These are phyloP conservation scores for Xylaria sp. DNA, from an alignment of 2,329 filamentous ascomycete genomes.

Conservation along the genomic window DNA sequence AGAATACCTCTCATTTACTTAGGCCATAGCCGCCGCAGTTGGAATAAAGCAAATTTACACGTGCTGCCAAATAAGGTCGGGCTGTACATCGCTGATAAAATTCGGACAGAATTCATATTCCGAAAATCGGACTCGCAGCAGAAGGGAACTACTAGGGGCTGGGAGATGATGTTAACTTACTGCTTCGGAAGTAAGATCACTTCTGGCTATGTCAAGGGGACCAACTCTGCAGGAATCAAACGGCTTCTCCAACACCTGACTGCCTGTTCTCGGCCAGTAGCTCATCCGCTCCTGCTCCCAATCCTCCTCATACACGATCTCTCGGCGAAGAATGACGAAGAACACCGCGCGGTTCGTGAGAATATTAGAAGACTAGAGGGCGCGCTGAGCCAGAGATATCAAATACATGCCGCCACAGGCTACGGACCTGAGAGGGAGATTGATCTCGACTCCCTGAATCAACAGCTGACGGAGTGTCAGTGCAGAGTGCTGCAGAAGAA, in stretches of 20 bases:
- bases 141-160: constrained; percentile 49
- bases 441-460: constrained; percentile 49
- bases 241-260: constrained; percentile 45
- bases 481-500: constrained; percentile 51
- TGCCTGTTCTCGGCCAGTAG: constrained; percentile 43
- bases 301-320: constrained; percentile 47
- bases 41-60: too few relatives aligned
- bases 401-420: constrained; percentile 37
- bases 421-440: constrained; percentile 41
- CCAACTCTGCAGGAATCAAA: constrained; percentile 42
- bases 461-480: constrained; percentile 48
- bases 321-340: constrained; percentile 45
- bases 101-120: constrained; percentile 49
- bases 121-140: constrained; percentile 51
- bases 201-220: constrained; percentile 51
- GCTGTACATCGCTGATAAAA: neutral
- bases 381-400: constrained; percentile 46
- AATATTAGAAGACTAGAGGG: constrained; percentile 48
- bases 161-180: constrained; percentile 51
- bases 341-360: constrained; percentile 46
- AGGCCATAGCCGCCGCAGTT: neutral
- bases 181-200: constrained; percentile 47
- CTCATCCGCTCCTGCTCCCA: constrained; percentile 51
- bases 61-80: neutral
- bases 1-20: neutral